phyloP scores from a whole-genome alignment of 129 eudicot genomes.

The Helianthus tuberosus region DNA sequence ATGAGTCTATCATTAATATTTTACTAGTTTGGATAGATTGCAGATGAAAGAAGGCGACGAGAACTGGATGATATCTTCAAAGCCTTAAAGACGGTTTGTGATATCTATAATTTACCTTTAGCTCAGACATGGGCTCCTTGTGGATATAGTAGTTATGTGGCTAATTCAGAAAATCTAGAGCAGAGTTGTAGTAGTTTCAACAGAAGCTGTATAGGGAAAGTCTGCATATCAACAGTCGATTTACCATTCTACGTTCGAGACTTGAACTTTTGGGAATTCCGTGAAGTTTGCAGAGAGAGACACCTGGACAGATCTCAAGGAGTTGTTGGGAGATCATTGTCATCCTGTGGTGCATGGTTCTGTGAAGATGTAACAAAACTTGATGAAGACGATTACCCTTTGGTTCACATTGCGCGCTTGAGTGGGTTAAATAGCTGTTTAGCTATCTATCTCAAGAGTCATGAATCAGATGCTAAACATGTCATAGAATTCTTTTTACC shows the following conservation, averaged over 20 bases:
- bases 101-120: background rate
- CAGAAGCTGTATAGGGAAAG: constrained; percentile 17
- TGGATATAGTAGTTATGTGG: constrained; percentile 3
- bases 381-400: constrained; percentile 16
- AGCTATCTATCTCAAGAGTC: constrained; percentile 4
- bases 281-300: constrained; percentile 8
- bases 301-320: constrained; percentile 13
- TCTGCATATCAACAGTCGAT: constrained; percentile 7
- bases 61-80: background rate
- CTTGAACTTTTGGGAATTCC: constrained; percentile 17
- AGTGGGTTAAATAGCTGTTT: background rate
- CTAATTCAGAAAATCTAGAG: constrained; percentile 14
- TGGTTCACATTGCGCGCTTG: background rate
- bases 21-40: background rate
- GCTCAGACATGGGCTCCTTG: constrained; percentile 9
- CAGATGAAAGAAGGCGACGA: background rate
- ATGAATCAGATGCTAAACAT: background rate
- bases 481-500: constrained; percentile 18
- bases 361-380: constrained; percentile 17
- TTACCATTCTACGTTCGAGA: constrained; percentile 16
- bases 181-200: constrained; percentile 11
- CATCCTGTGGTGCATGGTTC: constrained; percentile 11
- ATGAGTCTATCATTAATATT: background rate
- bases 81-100: background rate
- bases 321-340: constrained; percentile 11